Evolutionary conservation across 2,329 filamentous ascomycete species (phyloP), one percentile per base, ranked within the genome.

Genomic region (Apiospora rasikravindrae): DNA sequence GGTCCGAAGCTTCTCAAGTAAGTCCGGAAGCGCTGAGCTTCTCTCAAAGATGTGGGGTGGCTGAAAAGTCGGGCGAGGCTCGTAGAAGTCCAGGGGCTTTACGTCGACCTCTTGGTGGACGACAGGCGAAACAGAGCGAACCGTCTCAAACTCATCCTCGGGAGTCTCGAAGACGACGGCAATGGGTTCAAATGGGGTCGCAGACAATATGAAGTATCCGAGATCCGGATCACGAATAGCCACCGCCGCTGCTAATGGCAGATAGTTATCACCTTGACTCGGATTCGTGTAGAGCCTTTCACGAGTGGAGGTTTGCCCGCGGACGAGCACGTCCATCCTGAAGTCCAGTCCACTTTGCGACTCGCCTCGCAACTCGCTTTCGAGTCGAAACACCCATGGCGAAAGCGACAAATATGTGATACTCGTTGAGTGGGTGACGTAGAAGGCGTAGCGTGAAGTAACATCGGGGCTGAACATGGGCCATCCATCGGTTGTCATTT

Each of bases 51-150:
- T 84, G 71, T 89, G 86, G 24, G 91, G 87, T 8, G 90, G 87
- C 76, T 91, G 88, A 82, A 92, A 94, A 1, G 89, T 85, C 57
- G 90, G 91, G 53, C 93, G 89, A n/a, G 89, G 88, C 76, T 90
- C 88, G 77, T 87, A 90, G 67, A 90, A 86, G 69, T 87, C 84
- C 70, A 87, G 80, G 33, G 85, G 86, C 61, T 85, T 82, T 74
- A 85, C 83, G 72, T 85, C 84, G 8, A 80, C 80, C 69, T 84
- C 82, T 70, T 84, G 83, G 24, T 84, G 81, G 71, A 83, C 83
- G 13, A 82, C 78, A 2, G 86, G 83, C 24, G 84, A 86, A 68
- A 85, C 84, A 19, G 83, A 82, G 70, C 76, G 82, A 22, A 84
- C 76, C n/a, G 84, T 83, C 44, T 79, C 78, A 42, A 87, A 82